Base-by-base conservation (phyloP, 2,329 filamentous ascomycete genomes). In the Talaromyces sp. region DNA sequence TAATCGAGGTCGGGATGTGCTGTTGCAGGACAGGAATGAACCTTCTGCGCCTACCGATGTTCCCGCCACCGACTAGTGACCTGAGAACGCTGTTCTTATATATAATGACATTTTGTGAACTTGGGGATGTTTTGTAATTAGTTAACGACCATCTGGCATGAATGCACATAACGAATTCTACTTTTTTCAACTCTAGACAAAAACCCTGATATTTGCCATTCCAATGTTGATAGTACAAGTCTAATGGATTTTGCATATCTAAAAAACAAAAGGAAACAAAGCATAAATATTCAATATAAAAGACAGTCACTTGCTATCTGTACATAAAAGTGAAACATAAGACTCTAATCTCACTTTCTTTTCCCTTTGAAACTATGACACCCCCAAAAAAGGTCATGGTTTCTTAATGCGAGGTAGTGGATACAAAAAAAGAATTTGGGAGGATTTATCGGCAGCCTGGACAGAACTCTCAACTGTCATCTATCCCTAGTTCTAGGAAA, bases 271-370 rank as follows among this genome's bases (percentile, higher is more conserved):
- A 64, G 67, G 65, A 67, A 64, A 67, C 57, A 62, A 62, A 63
- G 66, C 73, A 70, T 71, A 73, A 71, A 73, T 70, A 68, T 69
- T 68, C 58, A 33, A 58, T 39, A 60, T 62, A 62, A 53, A 57
- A 62, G 57, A 62, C 47, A 63, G 61, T 63, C 61, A 73, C 72
- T 71, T 75, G 72, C 71, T 76, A 76, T 75, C 73, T 76, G 73
- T 76, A 75, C 73, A 76, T 73, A 70, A 71, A 71, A 57, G 57
- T 64, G 67, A 62, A 56, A 59, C 60, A 62, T 62, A 52, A 58
- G 39, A 59, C 28, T 62, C 60, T 62, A 62, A 59, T 59, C 57
- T 59, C 60, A 62, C 60, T 62, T 59, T 56, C 55, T 51, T 42
- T 39, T 56, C 19, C 28, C 36, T 22, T 36, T 47, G 47, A 44